Evolutionary conservation across 345 rosid genomes (phyloP), one percentile per base, ranked within the genome.

Genomic region (Alliaria petiolata): DNA sequence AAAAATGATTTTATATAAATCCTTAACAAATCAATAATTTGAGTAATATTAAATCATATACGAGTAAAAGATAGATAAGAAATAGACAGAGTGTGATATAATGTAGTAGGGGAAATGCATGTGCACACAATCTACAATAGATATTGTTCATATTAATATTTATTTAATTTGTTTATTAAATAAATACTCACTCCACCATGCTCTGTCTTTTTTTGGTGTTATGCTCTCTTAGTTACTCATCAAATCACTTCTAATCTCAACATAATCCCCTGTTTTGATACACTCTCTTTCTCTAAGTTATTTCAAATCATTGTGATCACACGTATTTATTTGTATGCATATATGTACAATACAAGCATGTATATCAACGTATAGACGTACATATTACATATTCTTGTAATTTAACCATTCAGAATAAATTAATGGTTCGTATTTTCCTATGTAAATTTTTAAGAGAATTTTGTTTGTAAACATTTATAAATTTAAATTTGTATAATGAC

Each of bases 101-200:
- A 64, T 72, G 78, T 31, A 69, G 75, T 63, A 76, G 79, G 65
- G 70, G 74, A 60, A 75, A 69, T 69, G 82, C 91, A 88, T 86
- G 87, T 86, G 95, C 81, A 80, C 86, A 47, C 72, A 88, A 88
- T 88, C 91, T 86, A 86, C 75, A 60, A 74, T 84, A 79, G 86
- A 86, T 88, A 81, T 82, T 43, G 78, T 60, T 59, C 67, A 49
- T 55, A 64, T 47, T 36, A 70, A 58, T 46, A 69, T 58, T 34
- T 13, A 31, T 40, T 39, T 74, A 8, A 20, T 59, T 22, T 38
- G 0, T 39, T 65, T n/a, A n/a, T 11, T 39, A 30, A 31, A 66
- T 39, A 62, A 71, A 61, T 72, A 80, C 83, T 80, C 73, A 78
- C 82, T 68, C 87, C 90, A 83, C 89, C 79, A 77, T 50, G 75